phyloP scores from a whole-genome alignment of 345 rosid species.

The Anastatica hierochuntica region DNA sequence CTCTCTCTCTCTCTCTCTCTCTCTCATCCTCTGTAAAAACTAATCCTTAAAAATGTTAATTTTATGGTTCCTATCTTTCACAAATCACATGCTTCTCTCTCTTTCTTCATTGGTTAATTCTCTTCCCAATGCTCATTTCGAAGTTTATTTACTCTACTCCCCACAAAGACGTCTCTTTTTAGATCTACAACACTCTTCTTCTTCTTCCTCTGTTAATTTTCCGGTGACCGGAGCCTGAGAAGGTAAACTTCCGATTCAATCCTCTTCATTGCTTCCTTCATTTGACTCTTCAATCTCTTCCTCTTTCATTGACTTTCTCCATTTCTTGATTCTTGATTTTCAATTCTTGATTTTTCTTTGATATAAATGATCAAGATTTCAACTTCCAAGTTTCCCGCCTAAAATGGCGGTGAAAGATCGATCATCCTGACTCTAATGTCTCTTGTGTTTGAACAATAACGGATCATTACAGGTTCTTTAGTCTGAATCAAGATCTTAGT shows the following conservation, averaged over 20 bases:
- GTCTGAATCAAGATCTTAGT: constrained; percentile 2
- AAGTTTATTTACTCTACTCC: constrained; percentile 35
- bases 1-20: constrained; percentile 37
- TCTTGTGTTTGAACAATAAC: too few relatives aligned
- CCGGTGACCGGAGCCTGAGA: constrained; percentile 10
- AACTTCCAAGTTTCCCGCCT: too few relatives aligned
- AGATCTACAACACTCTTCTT: constrained; percentile 36
- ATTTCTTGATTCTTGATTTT: constrained; percentile 1
- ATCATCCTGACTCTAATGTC: background rate
- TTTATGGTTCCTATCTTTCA: constrained; percentile 23
- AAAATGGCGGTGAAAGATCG: too few relatives aligned
- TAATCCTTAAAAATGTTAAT: constrained; percentile 5
- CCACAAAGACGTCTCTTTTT: constrained; percentile 15
- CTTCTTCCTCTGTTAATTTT: constrained; percentile 6
- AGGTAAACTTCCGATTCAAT: constrained; percentile 25
- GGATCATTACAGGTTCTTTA: constrained; percentile 11
- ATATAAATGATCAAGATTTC: too few relatives aligned
- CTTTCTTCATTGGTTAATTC: constrained; percentile 9
- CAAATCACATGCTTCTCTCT: constrained; percentile 40
- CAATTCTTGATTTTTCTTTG: too few relatives aligned
- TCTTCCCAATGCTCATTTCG: constrained; percentile 26
- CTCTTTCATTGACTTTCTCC: background rate
- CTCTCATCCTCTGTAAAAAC: background rate
- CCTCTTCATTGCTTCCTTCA: background rate
- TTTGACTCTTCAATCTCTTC: background rate